Evolutionary conservation across 371 early-diverging fungal species (phyloP), one percentile per base, ranked within the genome.

Genomic region (Mucor lusitanicus): DNA sequence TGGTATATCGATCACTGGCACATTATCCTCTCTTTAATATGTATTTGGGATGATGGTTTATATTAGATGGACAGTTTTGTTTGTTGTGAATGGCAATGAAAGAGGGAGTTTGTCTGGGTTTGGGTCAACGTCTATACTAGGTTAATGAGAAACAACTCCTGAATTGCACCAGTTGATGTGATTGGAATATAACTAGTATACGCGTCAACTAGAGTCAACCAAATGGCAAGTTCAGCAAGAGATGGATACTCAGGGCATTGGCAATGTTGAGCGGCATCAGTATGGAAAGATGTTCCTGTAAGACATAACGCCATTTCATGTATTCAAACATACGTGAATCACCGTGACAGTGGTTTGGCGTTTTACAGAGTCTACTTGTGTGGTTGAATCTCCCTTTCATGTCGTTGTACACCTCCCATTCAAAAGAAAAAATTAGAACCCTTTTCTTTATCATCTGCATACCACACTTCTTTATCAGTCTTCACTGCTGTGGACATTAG

Each of bases 301-400:
- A 15, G 6, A 21, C 17, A 19, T 21, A 1, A 33, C 33, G 8
- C 33, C 8, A 33, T 33, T 33, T 46, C 23, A 23, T 48, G 21
- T 23, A 48, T 19, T 9, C 53, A 53, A 53, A 53, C 25, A 15
- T 25, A 53, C 23, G 9, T 25, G 23, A 27, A 53, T 53, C 23
- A 15, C 9, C 27, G 53, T 53, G 53, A 53, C 53, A 21, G 23
- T 53, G 13, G 25, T 53, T 53, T 53, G 53, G 25, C 27, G 46
- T 46, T 46, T 46, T 46, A 46, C 46, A 19, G 11, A 46, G 21
- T 19, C 19, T 21, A 21, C 21, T 46, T n/a, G 19, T n/a, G 19
- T 3, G 25, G 53, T 53, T 53, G 23, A 53, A 53, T 53, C 53
- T 53, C 53, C 53, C 53, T 53, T 53, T 53, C 53, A 44, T 44